These are phyloP conservation scores for Suillus subluteus DNA, from an alignment of 768 basidiomycete species.

Conservation along the genomic window DNA sequence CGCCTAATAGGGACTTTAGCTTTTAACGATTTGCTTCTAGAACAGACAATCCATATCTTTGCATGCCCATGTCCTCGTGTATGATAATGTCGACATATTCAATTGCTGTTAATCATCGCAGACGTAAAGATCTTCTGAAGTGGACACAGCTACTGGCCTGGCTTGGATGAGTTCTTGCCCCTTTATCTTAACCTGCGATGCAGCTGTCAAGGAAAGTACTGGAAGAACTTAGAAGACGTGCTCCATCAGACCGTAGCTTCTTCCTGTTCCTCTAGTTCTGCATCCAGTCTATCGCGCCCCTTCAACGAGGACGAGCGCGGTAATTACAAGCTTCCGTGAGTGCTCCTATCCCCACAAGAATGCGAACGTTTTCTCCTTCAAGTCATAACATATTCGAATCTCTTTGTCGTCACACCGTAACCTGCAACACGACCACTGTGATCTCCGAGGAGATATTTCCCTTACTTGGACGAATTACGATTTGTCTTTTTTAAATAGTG, in stretches of 20 bases:
- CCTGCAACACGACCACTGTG: neutral
- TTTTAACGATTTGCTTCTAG: conserved; percentile 9
- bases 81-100: neutral
- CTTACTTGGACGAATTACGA: neutral
- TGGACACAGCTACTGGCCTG: neutral
- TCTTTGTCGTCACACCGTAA: neutral
- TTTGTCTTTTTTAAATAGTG: neutral
- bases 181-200: neutral
- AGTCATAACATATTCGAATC: neutral
- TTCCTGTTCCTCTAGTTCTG: neutral
- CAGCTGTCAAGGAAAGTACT: neutral
- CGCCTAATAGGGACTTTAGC: conserved; percentile 3
- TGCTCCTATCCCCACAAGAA: neutral
- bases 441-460: neutral
- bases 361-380: neutral
- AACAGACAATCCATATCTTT: conserved; percentile 7
- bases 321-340: conserved; percentile 5
- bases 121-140: neutral
- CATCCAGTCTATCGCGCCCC: neutral
- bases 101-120: neutral
- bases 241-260: neutral
- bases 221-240: neutral
- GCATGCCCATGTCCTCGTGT: conserved; percentile 10
- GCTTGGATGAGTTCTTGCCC: neutral
- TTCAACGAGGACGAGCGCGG: neutral